Evolutionary conservation across 805 yeast genomes (phyloP).

Genomic region (Helenozyma rhizophorensis): DNA sequence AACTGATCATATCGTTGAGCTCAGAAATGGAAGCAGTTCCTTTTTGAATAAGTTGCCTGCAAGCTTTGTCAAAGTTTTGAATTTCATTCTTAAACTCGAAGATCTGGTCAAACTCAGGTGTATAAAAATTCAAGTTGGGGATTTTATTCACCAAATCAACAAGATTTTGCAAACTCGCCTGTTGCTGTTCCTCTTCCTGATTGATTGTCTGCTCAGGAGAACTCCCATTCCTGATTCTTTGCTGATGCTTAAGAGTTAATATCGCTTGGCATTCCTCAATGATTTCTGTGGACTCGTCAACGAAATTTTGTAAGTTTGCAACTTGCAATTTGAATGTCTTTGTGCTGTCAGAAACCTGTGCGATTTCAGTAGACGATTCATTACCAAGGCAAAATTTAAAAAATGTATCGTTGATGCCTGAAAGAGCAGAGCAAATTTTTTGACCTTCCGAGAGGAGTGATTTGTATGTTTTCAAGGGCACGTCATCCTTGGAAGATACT

Average conservation of each 20-base stretch:
- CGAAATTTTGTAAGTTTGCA: conserved; percentile 34
- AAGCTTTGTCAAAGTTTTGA: conserved; percentile 45
- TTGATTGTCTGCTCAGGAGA: conserved; percentile 13
- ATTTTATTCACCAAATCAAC: conserved; percentile 31
- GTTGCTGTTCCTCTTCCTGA: conserved; percentile 19
- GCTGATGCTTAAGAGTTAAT: conserved; percentile 48
- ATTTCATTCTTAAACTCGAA: conserved; percentile 50
- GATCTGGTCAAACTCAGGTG: conserved; percentile 59
- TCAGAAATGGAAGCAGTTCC: conserved; percentile 37
- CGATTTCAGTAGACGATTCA: conserved; percentile 1
- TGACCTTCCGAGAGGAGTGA: conserved; percentile 53
- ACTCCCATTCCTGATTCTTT: conserved; percentile 38
- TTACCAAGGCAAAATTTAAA: conserved; percentile 5
- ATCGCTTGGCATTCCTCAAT: conserved; percentile 51
- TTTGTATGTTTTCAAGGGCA: conserved; percentile 44
- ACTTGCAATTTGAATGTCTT: conserved; percentile 19
- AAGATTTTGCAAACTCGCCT: conserved; percentile 7
- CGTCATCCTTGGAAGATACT: conserved; percentile 37
- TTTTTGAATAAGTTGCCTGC: conserved; percentile 34
- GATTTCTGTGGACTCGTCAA: conserved; percentile 47
- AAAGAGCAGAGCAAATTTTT: conserved; percentile 37
- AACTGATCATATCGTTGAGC: conserved; percentile 47
- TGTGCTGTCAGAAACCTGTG: conserved; percentile 1
- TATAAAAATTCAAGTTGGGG: conserved; percentile 45
- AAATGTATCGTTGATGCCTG: conserved; percentile 18